Evolutionary conservation across 1,139 yeast genomes (phyloP).

Genomic region (Kodamaea derodonti): DNA sequence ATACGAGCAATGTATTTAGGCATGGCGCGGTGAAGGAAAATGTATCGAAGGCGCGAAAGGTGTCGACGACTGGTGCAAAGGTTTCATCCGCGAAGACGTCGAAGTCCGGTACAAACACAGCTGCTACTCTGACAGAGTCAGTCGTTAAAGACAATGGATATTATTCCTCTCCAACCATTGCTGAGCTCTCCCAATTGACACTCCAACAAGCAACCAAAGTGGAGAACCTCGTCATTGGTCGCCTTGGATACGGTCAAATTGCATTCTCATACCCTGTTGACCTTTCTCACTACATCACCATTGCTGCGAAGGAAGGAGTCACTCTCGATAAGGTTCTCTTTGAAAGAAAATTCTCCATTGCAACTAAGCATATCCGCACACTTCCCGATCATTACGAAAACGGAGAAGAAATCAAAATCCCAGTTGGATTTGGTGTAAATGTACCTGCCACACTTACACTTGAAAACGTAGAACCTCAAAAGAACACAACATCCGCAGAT

Average conservation of each 20-base stretch:
- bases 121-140: neutral
- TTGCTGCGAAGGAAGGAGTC: slow-evolving; percentile 28
- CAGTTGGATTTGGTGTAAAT: slow-evolving; percentile 71
- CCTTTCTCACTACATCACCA: slow-evolving; percentile 34
- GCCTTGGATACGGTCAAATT: slow-evolving; percentile 72
- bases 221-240: slow-evolving; percentile 70
- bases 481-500: slow-evolving; percentile 21
- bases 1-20: neutral
- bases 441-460: slow-evolving; percentile 81
- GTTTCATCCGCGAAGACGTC: slow-evolving; percentile 1
- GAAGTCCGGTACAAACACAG: neutral
- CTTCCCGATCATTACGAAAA: slow-evolving; percentile 37
- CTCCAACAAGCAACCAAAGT: slow-evolving; percentile 52
- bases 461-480: slow-evolving; percentile 49
- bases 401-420: slow-evolving; percentile 42
- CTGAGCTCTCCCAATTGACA: slow-evolving; percentile 46
- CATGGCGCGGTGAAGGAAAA: neutral
- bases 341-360: slow-evolving; percentile 33
- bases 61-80: slow-evolving; percentile 7
- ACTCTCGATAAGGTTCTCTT: slow-evolving; percentile 38
- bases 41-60: no score
- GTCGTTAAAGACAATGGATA: slow-evolving; percentile 45
- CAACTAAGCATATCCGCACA: slow-evolving; percentile 32
- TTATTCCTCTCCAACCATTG: slow-evolving; percentile 76
- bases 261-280: slow-evolving; percentile 74